Evolutionary conservation across 768 basidiomycete genomes (phyloP), one percentile per base, ranked within the genome.

Genomic region (Boletus tomentosulus): DNA sequence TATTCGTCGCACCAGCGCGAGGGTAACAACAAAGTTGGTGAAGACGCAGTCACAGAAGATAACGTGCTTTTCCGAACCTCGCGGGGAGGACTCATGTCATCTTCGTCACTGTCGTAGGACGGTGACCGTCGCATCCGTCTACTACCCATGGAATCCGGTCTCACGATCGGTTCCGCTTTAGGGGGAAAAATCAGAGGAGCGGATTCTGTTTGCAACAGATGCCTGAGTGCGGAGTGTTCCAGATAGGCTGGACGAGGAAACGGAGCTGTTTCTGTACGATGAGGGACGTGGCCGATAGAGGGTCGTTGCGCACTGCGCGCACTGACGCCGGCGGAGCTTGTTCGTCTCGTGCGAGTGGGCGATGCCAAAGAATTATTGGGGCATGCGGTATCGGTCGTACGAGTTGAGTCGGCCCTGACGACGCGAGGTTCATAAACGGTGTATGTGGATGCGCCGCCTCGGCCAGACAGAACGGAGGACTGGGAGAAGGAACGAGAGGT

Each of bases 1-100:
- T 80, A 81, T 61, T 84, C 80, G 45, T 89, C 83, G 66, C 81
- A 86, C 91, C 89, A 92, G 38, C 87, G 78, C 3, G 87, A 87
- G 19, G 91, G 91, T 22, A 93, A 68, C 54, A 76, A 73, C 57
- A 89, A 71, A 15, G 78, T 72, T 39, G 73, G 74, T 30, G 77
- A 65, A 33, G 64, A 58, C 1, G 48, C 24, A 15, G 62, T 56
- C 30, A 64, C 51, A 16, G 61, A 60, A 49, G 63, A 56, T 47
- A 55, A 59, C 1, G 59, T 45, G 67, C 53, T 50, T 57, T 60
- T 69, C 49, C 55, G 50, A 64, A 74, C 57, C 35, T 77, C 72
- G 39, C 74, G 74, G 34, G 79, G 80, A 44, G 78, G 79, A 63
- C 74, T 80, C 55, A 74, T 76, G 46, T 79, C 80, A 42, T 88